These are phyloP conservation scores for Byssoonygena ceratinophila DNA, from an alignment of 2,329 filamentous ascomycete genomes.

Conservation along the genomic window DNA sequence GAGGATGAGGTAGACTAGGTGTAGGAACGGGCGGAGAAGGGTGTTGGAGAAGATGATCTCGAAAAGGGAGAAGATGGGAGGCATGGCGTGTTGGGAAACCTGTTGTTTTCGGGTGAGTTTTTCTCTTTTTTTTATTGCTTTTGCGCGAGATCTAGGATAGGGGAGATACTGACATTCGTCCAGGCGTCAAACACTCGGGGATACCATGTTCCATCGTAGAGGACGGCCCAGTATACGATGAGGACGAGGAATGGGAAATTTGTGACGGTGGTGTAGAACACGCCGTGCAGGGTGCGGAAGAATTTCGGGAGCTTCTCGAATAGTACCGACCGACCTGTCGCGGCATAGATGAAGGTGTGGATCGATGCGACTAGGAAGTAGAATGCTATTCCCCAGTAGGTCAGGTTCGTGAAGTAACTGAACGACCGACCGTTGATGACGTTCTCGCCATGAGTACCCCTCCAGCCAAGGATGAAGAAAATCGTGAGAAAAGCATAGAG, in stretches of 20 bases:
- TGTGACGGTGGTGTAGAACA: slow-evolving; percentile 54
- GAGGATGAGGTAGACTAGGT: slow-evolving; percentile 58
- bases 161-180: slow-evolving; percentile 33
- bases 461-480: slow-evolving; percentile 58
- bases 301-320: slow-evolving; percentile 50
- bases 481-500: slow-evolving; percentile 61
- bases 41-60: slow-evolving; percentile 62
- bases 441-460: slow-evolving; percentile 46
- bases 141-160: not conserved
- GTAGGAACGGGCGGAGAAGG: slow-evolving; percentile 50
- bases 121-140: no score
- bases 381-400: slow-evolving; percentile 72
- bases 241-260: slow-evolving; percentile 60
- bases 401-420: slow-evolving; percentile 72
- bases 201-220: slow-evolving; percentile 48
- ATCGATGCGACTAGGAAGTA: slow-evolving; percentile 59
- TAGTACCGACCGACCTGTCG: slow-evolving; percentile 42
- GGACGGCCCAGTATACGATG: slow-evolving; percentile 57
- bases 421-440: slow-evolving; percentile 48
- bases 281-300: slow-evolving; percentile 54
- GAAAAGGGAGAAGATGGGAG: slow-evolving; percentile 61
- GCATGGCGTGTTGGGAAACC: slow-evolving; percentile 65
- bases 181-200: slow-evolving; percentile 45
- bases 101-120: no score
- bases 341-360: slow-evolving; percentile 60